phyloP scores from a whole-genome alignment of 805 yeast species.

The Yarrowia sp. region DNA sequence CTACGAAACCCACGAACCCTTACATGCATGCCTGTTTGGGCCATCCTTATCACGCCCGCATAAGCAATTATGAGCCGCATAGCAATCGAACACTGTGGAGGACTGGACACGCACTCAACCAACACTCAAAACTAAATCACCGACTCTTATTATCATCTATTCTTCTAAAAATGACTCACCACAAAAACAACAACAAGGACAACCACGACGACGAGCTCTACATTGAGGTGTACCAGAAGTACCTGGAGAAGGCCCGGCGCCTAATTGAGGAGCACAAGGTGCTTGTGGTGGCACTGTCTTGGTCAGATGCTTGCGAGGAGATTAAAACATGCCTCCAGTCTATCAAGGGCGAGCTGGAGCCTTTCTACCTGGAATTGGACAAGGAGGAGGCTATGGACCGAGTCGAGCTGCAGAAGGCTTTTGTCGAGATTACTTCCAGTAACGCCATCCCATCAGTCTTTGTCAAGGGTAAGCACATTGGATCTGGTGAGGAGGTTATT shows the following conservation, averaged over 20 bases:
- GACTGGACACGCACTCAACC: not conserved
- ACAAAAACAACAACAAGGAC: slow-evolving; percentile 3
- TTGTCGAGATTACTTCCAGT: slow-evolving; percentile 54
- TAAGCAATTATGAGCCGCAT: slow-evolving; percentile 23
- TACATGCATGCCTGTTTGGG: not conserved
- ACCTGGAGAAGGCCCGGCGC: slow-evolving; percentile 10
- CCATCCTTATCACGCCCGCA: not conserved
- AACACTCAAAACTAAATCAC: not conserved
- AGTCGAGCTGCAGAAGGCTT: slow-evolving; percentile 49
- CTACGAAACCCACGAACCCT: not conserved
- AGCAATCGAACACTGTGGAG: slow-evolving; percentile 4
- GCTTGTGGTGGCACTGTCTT: slow-evolving; percentile 12
- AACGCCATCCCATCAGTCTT: slow-evolving; percentile 71
- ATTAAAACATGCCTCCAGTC: not conserved
- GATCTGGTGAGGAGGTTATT: slow-evolving; percentile 45
- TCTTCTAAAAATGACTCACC: not conserved
- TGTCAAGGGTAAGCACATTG: slow-evolving; percentile 56
- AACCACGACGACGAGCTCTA: slow-evolving; percentile 9
- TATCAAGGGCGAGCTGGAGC: slow-evolving; percentile 19
- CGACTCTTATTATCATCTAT: not conserved
- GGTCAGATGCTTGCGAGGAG: slow-evolving; percentile 17
- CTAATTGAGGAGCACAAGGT: slow-evolving; percentile 12
- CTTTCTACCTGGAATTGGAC: slow-evolving; percentile 51
- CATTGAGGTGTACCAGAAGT: slow-evolving; percentile 12
- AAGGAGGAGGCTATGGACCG: slow-evolving; percentile 48